These are phyloP conservation scores for Singerocomus rubriflavus DNA, from an alignment of 1,284 basidiomycete genomes.

Conservation along the genomic window DNA sequence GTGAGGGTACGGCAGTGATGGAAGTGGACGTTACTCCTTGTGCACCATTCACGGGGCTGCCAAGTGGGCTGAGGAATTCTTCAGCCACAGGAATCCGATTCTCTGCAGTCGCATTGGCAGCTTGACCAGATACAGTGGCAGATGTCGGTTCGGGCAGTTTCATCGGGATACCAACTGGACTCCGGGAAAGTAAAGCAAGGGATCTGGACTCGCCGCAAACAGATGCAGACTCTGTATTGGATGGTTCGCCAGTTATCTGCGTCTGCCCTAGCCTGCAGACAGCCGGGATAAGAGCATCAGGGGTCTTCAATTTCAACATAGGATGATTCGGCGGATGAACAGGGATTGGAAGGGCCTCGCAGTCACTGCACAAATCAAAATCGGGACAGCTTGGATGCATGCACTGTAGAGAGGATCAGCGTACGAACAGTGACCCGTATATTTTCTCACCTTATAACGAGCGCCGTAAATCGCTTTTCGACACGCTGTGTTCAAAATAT, in stretches of 20 bases:
- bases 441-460: slow-evolving; percentile 62
- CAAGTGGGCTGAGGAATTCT: slow-evolving; percentile 29
- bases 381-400: slow-evolving; percentile 79
- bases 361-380: slow-evolving; percentile 79
- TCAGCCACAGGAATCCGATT: slow-evolving; percentile 10
- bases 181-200: neutral
- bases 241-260: slow-evolving; percentile 17
- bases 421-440: neutral
- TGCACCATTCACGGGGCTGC: slow-evolving; percentile 17
- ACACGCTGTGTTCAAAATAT: slow-evolving; percentile 42
- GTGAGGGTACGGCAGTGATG: neutral
- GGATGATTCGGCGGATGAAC: slow-evolving; percentile 76
- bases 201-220: neutral
- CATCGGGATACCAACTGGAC: neutral
- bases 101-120: slow-evolving; percentile 1
- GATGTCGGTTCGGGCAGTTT: slow-evolving; percentile 1
- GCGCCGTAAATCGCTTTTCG: slow-evolving; percentile 52
- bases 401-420: slow-evolving; percentile 49
- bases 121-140: neutral
- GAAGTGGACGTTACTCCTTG: neutral
- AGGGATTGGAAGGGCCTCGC: slow-evolving; percentile 78
- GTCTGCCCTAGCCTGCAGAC: slow-evolving; percentile 41
- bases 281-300: slow-evolving; percentile 50
- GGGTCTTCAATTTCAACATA: slow-evolving; percentile 72
- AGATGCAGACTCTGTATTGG: neutral